Percentiles rank a stretch among this genome's conserved stretches.
Evolutionary conservation across 2,329 filamentous ascomycete species (phyloP).

Genomic region (Stachybotrys chartarum): DNA sequence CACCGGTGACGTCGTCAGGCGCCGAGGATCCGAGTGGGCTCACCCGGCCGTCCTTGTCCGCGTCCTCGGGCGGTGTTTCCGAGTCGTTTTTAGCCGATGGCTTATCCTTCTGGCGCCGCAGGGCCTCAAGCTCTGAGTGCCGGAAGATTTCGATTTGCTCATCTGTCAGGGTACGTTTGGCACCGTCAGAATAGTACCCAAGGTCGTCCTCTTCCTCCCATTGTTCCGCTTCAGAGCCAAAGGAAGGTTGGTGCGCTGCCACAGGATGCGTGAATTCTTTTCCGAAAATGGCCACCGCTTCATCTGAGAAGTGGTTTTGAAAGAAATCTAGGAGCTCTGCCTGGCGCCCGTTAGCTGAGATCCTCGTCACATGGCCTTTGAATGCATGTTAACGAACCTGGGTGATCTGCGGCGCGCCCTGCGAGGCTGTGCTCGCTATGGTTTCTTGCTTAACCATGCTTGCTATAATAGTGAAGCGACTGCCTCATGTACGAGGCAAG

Average conservation of each 20-base stretch:
- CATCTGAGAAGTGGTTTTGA: slow-evolving; percentile 48
- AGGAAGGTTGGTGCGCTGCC: slow-evolving; percentile 12
- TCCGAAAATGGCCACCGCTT: slow-evolving; percentile 38
- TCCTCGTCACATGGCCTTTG: neutral
- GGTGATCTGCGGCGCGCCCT: neutral
- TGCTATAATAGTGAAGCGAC: neutral
- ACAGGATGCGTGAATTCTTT: slow-evolving; percentile 34
- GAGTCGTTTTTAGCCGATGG: slow-evolving; percentile 4
- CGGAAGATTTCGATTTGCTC: slow-evolving; percentile 87
- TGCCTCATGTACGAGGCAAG: neutral
- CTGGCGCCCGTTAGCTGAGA: slow-evolving; percentile 29
- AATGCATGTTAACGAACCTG: neutral
- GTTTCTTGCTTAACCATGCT: neutral
- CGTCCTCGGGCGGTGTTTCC: neutral
- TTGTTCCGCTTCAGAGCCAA: slow-evolving; percentile 22
- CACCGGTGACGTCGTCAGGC: neutral
- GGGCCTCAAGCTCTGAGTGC: slow-evolving; percentile 73
- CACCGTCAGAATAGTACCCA: slow-evolving; percentile 80
- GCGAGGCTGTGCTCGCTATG: neutral
- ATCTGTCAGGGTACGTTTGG: slow-evolving; percentile 83
- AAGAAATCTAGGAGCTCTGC: slow-evolving; percentile 54
- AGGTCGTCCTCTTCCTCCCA: slow-evolving; percentile 58
- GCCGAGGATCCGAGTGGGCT: neutral
- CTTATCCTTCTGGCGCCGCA: slow-evolving; percentile 48
- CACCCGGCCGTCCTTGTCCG: neutral